These are phyloP conservation scores for Cladosporium velox DNA, from an alignment of 2,329 filamentous ascomycete genomes.

Conservation along the genomic window DNA sequence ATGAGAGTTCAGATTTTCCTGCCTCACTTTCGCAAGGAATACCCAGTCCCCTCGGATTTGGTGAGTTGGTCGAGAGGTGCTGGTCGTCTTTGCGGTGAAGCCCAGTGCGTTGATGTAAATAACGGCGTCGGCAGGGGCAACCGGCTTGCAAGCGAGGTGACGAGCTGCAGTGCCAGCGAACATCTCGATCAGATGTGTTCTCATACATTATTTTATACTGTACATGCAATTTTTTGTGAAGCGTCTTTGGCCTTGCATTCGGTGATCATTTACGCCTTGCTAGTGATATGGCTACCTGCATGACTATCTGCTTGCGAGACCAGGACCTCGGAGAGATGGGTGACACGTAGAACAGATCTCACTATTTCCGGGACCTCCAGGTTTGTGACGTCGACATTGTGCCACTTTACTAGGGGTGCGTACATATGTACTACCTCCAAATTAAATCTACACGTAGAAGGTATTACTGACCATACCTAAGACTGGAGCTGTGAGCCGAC, in stretches of 20 bases:
- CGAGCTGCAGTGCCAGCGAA: neutral
- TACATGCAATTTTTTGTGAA: neutral
- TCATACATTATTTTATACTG: neutral
- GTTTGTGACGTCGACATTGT: conserved; percentile 15
- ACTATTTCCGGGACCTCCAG: conserved; percentile 1
- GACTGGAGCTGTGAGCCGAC: neutral
- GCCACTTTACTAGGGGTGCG: neutral
- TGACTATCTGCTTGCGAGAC: neutral
- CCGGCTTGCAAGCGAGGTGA: neutral
- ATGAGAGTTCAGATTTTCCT: neutral
- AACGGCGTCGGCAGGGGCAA: conserved; percentile 1
- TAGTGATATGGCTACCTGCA: neutral
- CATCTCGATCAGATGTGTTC: neutral
- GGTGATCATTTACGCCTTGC: neutral
- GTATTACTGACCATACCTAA: neutral
- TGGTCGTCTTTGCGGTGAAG: conserved; percentile 15
- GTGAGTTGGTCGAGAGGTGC: neutral
- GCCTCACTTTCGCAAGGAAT: conserved; percentile 4
- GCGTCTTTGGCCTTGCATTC: neutral
- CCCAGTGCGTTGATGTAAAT: neutral
- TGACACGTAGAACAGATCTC: neutral
- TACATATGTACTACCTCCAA: neutral
- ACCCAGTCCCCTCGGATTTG: neutral
- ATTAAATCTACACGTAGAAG: neutral
- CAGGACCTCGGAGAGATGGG: neutral